Conservation (phyloP, 139 green algal species). For the Tetratostichococcus sp. region DNA sequence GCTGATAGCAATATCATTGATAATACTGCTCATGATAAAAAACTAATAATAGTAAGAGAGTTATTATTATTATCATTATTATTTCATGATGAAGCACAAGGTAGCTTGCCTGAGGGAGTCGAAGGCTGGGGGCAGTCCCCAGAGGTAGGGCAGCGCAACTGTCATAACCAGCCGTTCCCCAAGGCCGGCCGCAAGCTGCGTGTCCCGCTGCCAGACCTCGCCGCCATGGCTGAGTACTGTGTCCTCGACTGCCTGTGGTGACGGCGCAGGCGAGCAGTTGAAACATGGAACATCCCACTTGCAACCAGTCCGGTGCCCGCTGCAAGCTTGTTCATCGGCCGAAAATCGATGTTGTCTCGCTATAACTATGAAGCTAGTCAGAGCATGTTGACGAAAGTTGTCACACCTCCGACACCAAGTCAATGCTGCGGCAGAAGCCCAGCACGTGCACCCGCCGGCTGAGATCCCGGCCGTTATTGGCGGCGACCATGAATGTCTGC, state of each 20-base stretch:
- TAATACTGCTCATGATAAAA: too few relatives aligned
- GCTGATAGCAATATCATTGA: too few relatives aligned
- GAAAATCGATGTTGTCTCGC: too few relatives aligned
- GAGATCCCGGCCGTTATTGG: constrained; percentile 66
- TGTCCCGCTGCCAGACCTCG: constrained; percentile 44
- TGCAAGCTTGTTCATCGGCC: too few relatives aligned
- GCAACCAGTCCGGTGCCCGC: too few relatives aligned
- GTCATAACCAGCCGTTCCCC: constrained; percentile 61
- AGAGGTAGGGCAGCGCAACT: constrained; percentile 70
- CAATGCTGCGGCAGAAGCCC: constrained; percentile 66
- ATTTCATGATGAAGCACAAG: too few relatives aligned
- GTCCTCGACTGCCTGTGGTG: constrained; percentile 18
- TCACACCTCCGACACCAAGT: constrained; percentile 44
- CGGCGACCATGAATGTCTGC: constrained; percentile 55
- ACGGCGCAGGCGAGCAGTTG: too few relatives aligned
- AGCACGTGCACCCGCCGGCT: constrained; percentile 52
- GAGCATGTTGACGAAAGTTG: neutral
- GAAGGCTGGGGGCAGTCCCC: constrained; percentile 65
- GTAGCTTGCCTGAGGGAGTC: constrained; percentile 48
- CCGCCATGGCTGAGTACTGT: constrained; percentile 35
- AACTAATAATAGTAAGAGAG: too few relatives aligned
- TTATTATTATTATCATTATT: too few relatives aligned
- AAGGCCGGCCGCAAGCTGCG: constrained; percentile 33
- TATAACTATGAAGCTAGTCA: too few relatives aligned
- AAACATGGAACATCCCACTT: too few relatives aligned